A percentile compares a stretch with the other conserved stretches of the same genome.
Evolutionary conservation across 1,139 yeast genomes (phyloP).

Genomic region (Candida sp.): DNA sequence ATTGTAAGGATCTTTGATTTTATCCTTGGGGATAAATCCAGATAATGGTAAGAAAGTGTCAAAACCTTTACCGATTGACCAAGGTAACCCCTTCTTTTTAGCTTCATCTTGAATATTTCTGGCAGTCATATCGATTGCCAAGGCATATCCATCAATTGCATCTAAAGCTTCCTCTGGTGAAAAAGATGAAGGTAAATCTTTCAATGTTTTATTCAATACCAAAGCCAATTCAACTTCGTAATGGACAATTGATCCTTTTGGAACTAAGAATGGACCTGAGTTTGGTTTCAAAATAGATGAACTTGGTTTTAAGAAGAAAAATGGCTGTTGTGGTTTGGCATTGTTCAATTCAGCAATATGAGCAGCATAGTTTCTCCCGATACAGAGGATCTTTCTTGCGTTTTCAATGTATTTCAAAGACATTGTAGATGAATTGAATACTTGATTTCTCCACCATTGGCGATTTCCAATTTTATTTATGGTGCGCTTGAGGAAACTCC

Average conservation of each 20-base stretch:
- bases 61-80: slow-evolving; percentile 96
- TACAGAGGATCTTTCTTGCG: slow-evolving; percentile 85
- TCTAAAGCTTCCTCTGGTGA: slow-evolving; percentile 68
- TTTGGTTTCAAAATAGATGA: slow-evolving; percentile 61
- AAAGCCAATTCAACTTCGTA: slow-evolving; percentile 94
- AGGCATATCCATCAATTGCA: slow-evolving; percentile 78
- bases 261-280: slow-evolving; percentile 76
- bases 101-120: slow-evolving; percentile 96
- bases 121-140: slow-evolving; percentile 93
- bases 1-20: slow-evolving; percentile 71
- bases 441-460: not conserved
- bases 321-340: slow-evolving; percentile 76
- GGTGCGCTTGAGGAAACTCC: not conserved
- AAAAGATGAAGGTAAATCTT: slow-evolving; percentile 59
- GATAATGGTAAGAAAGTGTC: slow-evolving; percentile 93
- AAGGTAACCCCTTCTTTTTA: slow-evolving; percentile 90
- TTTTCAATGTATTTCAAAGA: slow-evolving; percentile 56
- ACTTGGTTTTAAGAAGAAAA: slow-evolving; percentile 86
- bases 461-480: not conserved
- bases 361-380: slow-evolving; percentile 95
- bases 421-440: slow-evolving; percentile 24
- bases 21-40: slow-evolving; percentile 58
- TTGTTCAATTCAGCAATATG: slow-evolving; percentile 90
- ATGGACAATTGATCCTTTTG: slow-evolving; percentile 78
- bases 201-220: slow-evolving; percentile 60